phyloP scores from a whole-genome alignment of 495 filamentous ascomycete genomes.

The Xylaria flabelliformis region DNA sequence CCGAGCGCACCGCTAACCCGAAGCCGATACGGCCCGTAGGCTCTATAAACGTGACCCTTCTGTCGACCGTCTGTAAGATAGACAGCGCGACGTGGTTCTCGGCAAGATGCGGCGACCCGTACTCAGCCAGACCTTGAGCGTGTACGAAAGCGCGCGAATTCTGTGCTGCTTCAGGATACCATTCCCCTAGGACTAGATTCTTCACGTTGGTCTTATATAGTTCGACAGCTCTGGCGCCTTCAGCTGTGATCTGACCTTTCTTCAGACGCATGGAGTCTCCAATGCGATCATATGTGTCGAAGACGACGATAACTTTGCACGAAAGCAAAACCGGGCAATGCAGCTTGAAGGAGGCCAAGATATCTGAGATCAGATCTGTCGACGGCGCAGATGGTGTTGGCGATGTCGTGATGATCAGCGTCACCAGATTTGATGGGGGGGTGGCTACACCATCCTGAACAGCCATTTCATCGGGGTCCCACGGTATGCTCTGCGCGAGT shows the following conservation, averaged over 20 bases:
- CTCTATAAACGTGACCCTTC: conserved; percentile 49
- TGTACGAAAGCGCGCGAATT: conserved; percentile 21
- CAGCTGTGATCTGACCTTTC: conserved; percentile 52
- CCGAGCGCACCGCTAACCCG: conserved; percentile 52
- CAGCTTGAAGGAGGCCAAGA: conserved; percentile 47
- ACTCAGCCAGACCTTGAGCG: conserved; percentile 46
- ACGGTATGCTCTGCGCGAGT: background rate
- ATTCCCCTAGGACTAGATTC: conserved; percentile 43
- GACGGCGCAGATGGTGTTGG: conserved; percentile 56
- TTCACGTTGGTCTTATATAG: conserved; percentile 52
- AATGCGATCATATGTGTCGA: conserved; percentile 55
- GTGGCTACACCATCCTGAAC: conserved; percentile 14
- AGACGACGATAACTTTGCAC: conserved; percentile 50
- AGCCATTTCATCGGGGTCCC: conserved; percentile 21
- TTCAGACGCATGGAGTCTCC: conserved; percentile 47
- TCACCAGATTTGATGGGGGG: conserved; percentile 37
- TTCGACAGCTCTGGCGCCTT: conserved; percentile 44
- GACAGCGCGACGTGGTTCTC: conserved; percentile 46
- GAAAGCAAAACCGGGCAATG: conserved; percentile 42
- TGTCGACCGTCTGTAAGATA: conserved; percentile 42
- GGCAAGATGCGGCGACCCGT: conserved; percentile 40
- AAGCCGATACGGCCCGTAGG: conserved; percentile 52
- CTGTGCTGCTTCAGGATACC: conserved; percentile 27
- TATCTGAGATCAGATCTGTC: conserved; percentile 48
- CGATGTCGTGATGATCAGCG: conserved; percentile 56